Evolutionary conservation across 257 asterid species (phyloP).

Genomic region (Eustoma russellianum): DNA sequence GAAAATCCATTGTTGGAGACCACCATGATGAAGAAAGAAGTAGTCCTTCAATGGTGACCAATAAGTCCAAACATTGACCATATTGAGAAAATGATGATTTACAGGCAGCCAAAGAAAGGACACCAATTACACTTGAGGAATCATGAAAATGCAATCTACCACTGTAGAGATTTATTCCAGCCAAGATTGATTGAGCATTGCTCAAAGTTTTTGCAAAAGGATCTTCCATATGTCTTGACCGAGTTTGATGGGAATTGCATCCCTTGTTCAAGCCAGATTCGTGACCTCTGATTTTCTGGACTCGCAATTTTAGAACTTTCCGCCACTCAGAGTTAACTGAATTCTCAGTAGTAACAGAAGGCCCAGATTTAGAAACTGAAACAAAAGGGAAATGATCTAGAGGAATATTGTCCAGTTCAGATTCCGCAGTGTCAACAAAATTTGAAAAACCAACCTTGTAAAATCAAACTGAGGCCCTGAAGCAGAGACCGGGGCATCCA

Average conservation of each 20-base stretch:
- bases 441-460: slow-evolving; percentile 21
- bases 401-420: slow-evolving; percentile 34
- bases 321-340: slow-evolving; percentile 34
- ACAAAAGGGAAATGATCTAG: slow-evolving; percentile 35
- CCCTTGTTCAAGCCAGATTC: slow-evolving; percentile 21
- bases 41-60: slow-evolving; percentile 61
- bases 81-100: slow-evolving; percentile 34
- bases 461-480: slow-evolving; percentile 22
- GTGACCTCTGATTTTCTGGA: slow-evolving; percentile 19
- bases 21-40: slow-evolving; percentile 65
- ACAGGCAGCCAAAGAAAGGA: slow-evolving; percentile 46
- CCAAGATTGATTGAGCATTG: slow-evolving; percentile 20
- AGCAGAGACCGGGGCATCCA: slow-evolving; percentile 19
- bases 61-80: slow-evolving; percentile 42
- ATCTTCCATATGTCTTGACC: slow-evolving; percentile 16
- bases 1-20: slow-evolving; percentile 36
- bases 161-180: slow-evolving; percentile 41
- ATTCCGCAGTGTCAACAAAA: slow-evolving; percentile 23
- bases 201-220: slow-evolving; percentile 14
- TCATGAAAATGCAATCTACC: slow-evolving; percentile 72
- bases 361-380: slow-evolving; percentile 21
- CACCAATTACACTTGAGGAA: slow-evolving; percentile 60
- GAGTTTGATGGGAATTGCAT: slow-evolving; percentile 15
- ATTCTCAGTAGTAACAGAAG: slow-evolving; percentile 27
- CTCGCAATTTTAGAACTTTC: slow-evolving; percentile 25